phyloP scores from a whole-genome alignment of 2,329 filamentous ascomycete genomes.

The Monilinia vaccinii-corymbosi region DNA sequence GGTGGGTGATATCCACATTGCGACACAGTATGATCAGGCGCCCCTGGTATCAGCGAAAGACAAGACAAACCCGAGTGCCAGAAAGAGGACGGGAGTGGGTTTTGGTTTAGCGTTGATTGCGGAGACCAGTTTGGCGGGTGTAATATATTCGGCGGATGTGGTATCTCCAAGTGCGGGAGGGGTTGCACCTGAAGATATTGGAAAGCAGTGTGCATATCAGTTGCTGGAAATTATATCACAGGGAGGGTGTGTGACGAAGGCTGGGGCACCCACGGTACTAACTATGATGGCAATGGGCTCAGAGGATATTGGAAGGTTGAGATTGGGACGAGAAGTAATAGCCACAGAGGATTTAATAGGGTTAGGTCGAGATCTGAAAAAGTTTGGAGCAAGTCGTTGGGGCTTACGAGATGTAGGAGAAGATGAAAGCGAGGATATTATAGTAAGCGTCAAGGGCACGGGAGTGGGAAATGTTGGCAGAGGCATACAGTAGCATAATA shows the following conservation, averaged over 20 bases:
- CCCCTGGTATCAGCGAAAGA: slow-evolving; percentile 46
- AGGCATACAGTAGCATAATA: slow-evolving; percentile 57
- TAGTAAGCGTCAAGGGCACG: slow-evolving; percentile 84
- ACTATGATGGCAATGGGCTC: slow-evolving; percentile 96
- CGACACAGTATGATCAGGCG: slow-evolving; percentile 64
- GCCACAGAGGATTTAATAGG: slow-evolving; percentile 72
- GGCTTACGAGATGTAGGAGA: slow-evolving; percentile 69
- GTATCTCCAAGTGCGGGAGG: slow-evolving; percentile 68
- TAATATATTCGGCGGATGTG: slow-evolving; percentile 82
- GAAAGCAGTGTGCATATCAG: slow-evolving; percentile 79
- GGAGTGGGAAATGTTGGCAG: slow-evolving; percentile 92
- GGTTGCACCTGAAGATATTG: slow-evolving; percentile 80
- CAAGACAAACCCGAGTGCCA: slow-evolving; percentile 45
- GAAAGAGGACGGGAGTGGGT: slow-evolving; percentile 70
- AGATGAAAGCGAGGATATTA: slow-evolving; percentile 55
- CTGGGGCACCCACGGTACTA: slow-evolving; percentile 66
- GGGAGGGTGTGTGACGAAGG: slow-evolving; percentile 70
- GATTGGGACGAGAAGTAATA: slow-evolving; percentile 72
- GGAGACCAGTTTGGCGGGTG: slow-evolving; percentile 73
- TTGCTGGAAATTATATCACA: slow-evolving; percentile 72
- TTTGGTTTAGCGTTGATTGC: slow-evolving; percentile 88
- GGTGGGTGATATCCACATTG: slow-evolving; percentile 84
- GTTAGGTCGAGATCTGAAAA: slow-evolving; percentile 73
- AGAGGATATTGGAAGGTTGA: slow-evolving; percentile 84
- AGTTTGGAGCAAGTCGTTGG: slow-evolving; percentile 88